phyloP scores from a whole-genome alignment of 352 stramenopile species.

The Phytophthora tubulina region DNA sequence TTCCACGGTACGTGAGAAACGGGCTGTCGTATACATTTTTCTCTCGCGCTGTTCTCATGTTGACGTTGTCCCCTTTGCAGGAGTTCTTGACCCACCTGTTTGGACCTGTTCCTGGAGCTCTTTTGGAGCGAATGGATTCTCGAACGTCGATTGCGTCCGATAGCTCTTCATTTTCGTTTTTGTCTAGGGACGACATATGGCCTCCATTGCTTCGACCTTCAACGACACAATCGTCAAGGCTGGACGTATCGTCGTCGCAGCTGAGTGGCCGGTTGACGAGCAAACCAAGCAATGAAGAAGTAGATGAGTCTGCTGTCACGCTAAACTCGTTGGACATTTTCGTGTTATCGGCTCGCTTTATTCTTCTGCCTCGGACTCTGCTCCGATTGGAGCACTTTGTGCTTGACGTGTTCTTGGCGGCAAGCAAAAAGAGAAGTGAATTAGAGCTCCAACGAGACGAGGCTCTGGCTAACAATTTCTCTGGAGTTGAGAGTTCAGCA shows the following conservation, averaged over 20 bases:
- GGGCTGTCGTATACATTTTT: constrained; percentile 1
- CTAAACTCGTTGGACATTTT: constrained; percentile 43
- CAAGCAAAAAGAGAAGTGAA: constrained; percentile 50
- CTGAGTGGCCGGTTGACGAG: constrained; percentile 38
- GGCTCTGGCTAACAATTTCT: constrained; percentile 40
- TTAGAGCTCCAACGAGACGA: constrained; percentile 54
- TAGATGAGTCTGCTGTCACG: constrained; percentile 23
- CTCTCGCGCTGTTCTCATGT: constrained; percentile 9
- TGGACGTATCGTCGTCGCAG: constrained; percentile 39
- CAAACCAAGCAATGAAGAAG: constrained; percentile 2
- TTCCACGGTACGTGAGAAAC: constrained; percentile 44
- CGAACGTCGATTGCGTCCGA: constrained; percentile 39
- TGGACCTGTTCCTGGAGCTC: constrained; percentile 43
- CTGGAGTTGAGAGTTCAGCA: constrained; percentile 27
- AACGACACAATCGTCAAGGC: constrained; percentile 29
- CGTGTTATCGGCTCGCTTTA: constrained; percentile 58
- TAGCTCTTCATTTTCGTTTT: constrained; percentile 40
- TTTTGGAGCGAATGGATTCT: constrained; percentile 36
- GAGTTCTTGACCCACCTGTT: constrained; percentile 52
- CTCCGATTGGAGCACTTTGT: constrained; percentile 69
- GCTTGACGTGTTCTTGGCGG: constrained; percentile 59
- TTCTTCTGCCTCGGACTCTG: constrained; percentile 60
- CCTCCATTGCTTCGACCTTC: constrained; percentile 29
- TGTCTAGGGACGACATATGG: constrained; percentile 31
- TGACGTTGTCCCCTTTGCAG: constrained; percentile 35